Evolutionary conservation across 306 rosid species (phyloP).

Genomic region (Rosa multiflora): DNA sequence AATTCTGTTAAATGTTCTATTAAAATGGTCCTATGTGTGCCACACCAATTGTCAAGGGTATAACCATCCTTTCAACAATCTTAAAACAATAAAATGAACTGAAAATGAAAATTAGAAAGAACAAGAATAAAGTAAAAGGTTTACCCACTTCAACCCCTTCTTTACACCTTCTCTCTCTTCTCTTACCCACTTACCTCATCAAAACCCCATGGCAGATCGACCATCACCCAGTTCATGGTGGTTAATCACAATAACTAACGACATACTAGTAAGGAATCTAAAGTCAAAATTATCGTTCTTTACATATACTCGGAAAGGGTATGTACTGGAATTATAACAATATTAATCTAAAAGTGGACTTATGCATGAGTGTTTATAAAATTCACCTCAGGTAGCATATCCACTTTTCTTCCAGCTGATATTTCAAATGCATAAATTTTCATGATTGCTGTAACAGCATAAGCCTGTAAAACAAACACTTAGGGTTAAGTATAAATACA

Average conservation of each 20-base stretch:
- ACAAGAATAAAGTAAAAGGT: neutral
- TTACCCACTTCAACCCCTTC: neutral
- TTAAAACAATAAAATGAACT: neutral
- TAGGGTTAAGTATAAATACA: neutral
- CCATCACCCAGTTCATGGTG: neutral
- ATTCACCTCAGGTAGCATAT: slow-evolving; percentile 82
- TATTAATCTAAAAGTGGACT: neutral
- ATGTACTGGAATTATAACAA: neutral
- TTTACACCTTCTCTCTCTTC: neutral
- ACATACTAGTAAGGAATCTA: neutral
- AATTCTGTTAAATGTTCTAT: neutral
- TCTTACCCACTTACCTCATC: neutral
- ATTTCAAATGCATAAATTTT: slow-evolving; percentile 84
- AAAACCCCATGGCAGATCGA: neutral
- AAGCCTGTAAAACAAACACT: slow-evolving; percentile 50
- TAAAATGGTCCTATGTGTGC: neutral
- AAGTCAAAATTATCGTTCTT: neutral
- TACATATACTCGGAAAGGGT: neutral
- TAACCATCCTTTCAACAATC: neutral
- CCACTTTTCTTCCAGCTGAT: slow-evolving; percentile 71
- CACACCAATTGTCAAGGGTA: neutral
- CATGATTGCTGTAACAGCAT: slow-evolving; percentile 84
- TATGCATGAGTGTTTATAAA: slow-evolving; percentile 1
- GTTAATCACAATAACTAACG: neutral
- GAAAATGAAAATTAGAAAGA: neutral